Percentiles rank a stretch among this genome's conserved stretches.
Evolutionary conservation across 192 early-diverging fungal species (phyloP).

Genomic region (Glomus cerebriforme): DNA sequence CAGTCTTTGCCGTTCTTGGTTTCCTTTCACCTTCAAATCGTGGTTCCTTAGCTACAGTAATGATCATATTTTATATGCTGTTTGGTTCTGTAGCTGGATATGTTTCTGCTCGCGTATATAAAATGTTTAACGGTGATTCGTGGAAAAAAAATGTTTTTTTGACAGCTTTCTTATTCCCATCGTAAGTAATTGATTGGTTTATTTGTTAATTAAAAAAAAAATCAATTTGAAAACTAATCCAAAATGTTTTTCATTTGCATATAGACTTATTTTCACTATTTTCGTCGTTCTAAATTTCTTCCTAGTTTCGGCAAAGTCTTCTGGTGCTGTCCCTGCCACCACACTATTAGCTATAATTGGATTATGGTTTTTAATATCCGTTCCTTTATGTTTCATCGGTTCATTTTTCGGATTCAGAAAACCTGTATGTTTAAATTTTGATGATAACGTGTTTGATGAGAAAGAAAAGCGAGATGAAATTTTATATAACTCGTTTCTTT

Average conservation of each 20-base stretch:
- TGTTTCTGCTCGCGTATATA: conserved; percentile 86
- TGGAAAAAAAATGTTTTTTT: conserved; percentile 84
- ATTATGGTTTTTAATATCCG: conserved; percentile 82
- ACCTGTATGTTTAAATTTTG: conserved; percentile 35
- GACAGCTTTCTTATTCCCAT: conserved; percentile 80
- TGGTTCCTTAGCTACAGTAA: conserved; percentile 90
- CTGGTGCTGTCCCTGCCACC: conserved; percentile 85
- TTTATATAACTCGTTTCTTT: neutral
- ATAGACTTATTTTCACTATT: conserved; percentile 56
- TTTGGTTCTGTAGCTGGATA: conserved; percentile 90
- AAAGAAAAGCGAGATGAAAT: neutral
- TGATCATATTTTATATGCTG: conserved; percentile 90
- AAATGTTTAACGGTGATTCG: conserved; percentile 89
- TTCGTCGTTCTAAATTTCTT: conserved; percentile 83
- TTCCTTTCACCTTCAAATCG: conserved; percentile 91
- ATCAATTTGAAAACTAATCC: neutral
- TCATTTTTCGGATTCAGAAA: conserved; percentile 70
- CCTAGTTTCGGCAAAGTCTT: conserved; percentile 76
- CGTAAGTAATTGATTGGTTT: conserved; percentile 45
- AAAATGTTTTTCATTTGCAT: conserved; percentile 11
- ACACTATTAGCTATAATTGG: conserved; percentile 80
- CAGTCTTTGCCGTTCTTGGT: conserved; percentile 90
- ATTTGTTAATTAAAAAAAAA: neutral
- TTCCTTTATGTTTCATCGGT: conserved; percentile 83
- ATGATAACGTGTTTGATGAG: neutral